These are phyloP conservation scores for Wickerhamomyces ciferrii DNA, from an alignment of 805 yeast genomes.

Conservation along the genomic window DNA sequence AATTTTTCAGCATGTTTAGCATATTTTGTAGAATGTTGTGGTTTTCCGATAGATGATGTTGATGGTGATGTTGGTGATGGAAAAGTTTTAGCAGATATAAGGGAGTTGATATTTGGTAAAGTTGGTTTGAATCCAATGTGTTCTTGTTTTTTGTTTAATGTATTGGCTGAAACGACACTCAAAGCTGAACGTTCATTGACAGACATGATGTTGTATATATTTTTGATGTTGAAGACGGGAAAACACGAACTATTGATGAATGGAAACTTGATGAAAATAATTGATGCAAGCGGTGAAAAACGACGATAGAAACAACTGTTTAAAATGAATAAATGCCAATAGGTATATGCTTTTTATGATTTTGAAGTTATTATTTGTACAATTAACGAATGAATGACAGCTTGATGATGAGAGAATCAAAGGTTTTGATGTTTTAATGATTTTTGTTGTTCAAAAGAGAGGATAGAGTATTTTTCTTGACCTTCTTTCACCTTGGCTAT, in stretches of 20 bases:
- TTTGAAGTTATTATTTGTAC: too few species aligned
- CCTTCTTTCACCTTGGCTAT: not conserved
- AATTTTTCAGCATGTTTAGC: conserved; percentile 31
- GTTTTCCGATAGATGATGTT: conserved; percentile 2
- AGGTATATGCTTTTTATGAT: too few species aligned
- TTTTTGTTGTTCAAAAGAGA: not conserved
- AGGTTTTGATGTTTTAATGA: not conserved
- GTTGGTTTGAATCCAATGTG: conserved; percentile 3
- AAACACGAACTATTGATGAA: not conserved
- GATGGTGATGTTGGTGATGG: conserved; percentile 2
- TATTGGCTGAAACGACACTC: conserved; percentile 13
- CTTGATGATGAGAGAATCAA: not conserved
- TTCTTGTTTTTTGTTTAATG: conserved; percentile 9
- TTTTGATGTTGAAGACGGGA: not conserved
- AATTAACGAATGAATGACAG: not conserved
- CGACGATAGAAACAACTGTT: not conserved
- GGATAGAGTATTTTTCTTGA: not conserved
- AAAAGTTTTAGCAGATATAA: conserved; percentile 1
- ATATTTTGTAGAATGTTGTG: not conserved
- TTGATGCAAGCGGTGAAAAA: not conserved
- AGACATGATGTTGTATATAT: conserved; percentile 5
- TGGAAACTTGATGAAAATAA: too few species aligned
- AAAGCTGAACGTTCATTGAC: conserved; percentile 17
- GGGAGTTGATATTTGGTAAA: conserved; percentile 6
- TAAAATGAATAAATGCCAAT: not conserved